Evolutionary conservation across 1,284 basidiomycete species (phyloP).

Genomic region (Ustilago bromivora): DNA sequence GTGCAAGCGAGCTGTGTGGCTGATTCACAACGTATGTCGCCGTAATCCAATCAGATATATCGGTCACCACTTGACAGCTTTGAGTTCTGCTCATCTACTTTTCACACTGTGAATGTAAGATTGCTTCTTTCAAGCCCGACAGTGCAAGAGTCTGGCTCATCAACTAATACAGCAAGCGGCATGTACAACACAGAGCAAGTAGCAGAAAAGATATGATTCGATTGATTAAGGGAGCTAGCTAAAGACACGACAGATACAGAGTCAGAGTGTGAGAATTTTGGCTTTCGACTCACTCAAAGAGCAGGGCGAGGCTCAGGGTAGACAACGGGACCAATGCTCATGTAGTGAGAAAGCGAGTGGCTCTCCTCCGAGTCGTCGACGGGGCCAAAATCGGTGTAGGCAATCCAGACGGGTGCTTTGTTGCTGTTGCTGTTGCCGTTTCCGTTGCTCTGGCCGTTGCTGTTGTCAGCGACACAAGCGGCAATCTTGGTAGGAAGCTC

Average conservation of each 20-base stretch:
- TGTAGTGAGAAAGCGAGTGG: constrained; percentile 19
- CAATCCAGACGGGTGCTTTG: constrained; percentile 5
- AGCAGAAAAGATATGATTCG: not conserved
- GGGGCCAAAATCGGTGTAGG: constrained; percentile 19
- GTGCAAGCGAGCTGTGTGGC: not conserved
- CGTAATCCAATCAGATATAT: not conserved
- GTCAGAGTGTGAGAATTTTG: not conserved
- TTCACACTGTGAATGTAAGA: not conserved
- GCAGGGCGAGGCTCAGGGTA: constrained; percentile 6
- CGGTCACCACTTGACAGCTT: not conserved
- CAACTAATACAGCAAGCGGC: too few relatives aligned
- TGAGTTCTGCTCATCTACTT: not conserved
- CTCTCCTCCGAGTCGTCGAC: constrained; percentile 4
- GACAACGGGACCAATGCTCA: constrained; percentile 14
- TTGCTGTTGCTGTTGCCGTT: not conserved
- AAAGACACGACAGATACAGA: not conserved
- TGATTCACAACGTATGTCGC: not conserved
- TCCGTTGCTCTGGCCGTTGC: not conserved
- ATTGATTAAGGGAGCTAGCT: not conserved
- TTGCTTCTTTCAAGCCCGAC: not conserved
- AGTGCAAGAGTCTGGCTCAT: not conserved
- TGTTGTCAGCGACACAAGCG: constrained; percentile 12
- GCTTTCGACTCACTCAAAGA: not conserved
- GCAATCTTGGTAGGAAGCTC: constrained; percentile 17
- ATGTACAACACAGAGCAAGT: too few relatives aligned